A percentile compares a stretch with the other conserved stretches of the same genome.
Evolutionary conservation across 1,284 basidiomycete species (phyloP).

Genomic region (Acaromyces ingoldii): DNA sequence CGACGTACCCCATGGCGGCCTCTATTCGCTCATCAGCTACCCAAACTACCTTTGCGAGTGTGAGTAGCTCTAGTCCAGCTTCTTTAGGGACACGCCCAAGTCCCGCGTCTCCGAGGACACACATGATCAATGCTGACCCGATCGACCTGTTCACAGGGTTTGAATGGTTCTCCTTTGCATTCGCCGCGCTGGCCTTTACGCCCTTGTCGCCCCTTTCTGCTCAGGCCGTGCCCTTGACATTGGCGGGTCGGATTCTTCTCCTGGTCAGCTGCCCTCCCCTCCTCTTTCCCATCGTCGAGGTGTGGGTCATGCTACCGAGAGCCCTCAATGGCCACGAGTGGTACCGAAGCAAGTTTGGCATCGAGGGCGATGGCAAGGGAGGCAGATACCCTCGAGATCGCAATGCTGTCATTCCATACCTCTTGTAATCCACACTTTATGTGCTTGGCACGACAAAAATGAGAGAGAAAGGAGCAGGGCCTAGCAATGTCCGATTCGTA

Average conservation of each 20-base stretch:
- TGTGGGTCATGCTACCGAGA: slow-evolving; percentile 70
- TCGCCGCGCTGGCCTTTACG: slow-evolving; percentile 32
- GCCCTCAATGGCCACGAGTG: slow-evolving; percentile 74
- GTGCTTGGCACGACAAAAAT: no score
- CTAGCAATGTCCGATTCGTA: no score
- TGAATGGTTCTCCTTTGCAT: slow-evolving; percentile 45
- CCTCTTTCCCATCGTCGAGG: slow-evolving; percentile 65
- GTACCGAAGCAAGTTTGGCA: slow-evolving; percentile 67
- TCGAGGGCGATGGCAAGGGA: slow-evolving; percentile 50
- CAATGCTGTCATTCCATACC: slow-evolving; percentile 63
- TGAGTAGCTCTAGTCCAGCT: slow-evolving; percentile 21
- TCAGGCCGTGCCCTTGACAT: background rate
- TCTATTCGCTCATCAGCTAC: slow-evolving; percentile 76
- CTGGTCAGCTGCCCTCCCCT: slow-evolving; percentile 35
- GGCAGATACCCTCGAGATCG: slow-evolving; percentile 61
- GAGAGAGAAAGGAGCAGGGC: no score
- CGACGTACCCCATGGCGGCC: slow-evolving; percentile 72
- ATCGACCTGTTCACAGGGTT: slow-evolving; percentile 27
- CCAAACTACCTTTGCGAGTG: slow-evolving; percentile 89
- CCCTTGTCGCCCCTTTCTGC: slow-evolving; percentile 21
- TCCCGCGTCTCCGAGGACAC: no score
- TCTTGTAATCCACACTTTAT: no score
- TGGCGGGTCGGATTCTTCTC: background rate
- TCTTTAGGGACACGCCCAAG: no score
- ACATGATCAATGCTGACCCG: no score